Evolutionary conservation across 2,329 filamentous ascomycete genomes (phyloP).

Genomic region (Elsinoe arachidis): DNA sequence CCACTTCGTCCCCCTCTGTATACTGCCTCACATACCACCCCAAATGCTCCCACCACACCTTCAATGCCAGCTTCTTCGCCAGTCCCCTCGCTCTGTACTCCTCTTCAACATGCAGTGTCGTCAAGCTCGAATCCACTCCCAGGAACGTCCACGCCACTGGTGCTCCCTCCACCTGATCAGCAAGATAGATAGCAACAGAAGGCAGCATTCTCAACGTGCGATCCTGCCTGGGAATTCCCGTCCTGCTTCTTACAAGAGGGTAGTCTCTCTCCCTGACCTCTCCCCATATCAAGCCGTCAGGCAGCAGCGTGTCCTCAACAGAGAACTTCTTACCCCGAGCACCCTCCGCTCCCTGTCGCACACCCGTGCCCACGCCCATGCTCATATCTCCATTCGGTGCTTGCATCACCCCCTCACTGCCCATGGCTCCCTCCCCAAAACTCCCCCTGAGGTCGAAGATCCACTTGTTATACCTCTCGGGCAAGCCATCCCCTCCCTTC

Average conservation of each 20-base stretch:
- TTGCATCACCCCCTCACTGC: not conserved
- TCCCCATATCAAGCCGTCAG: conserved; percentile 49
- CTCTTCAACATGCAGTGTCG: conserved; percentile 52
- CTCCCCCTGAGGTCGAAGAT: conserved; percentile 15
- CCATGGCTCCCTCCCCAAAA: not conserved
- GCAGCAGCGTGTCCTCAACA: conserved; percentile 31
- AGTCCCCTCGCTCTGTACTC: conserved; percentile 53
- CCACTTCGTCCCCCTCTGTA: conserved; percentile 21
- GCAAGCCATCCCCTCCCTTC: not conserved
- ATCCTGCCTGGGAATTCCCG: conserved; percentile 49
- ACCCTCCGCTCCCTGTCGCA: not conserved
- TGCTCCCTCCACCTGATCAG: conserved; percentile 36
- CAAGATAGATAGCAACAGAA: conserved; percentile 27
- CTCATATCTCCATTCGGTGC: not conserved
- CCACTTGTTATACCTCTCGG: conserved; percentile 16
- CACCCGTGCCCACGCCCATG: not conserved
- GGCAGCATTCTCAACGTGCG: conserved; percentile 34
- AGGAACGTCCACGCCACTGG: conserved; percentile 59
- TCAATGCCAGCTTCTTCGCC: conserved; percentile 53
- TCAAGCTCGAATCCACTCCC: conserved; percentile 54
- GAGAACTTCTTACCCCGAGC: not conserved
- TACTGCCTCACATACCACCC: conserved; percentile 28
- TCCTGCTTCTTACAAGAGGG: conserved; percentile 45
- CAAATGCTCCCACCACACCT: conserved; percentile 47
- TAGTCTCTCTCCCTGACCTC: conserved; percentile 45